These are phyloP conservation scores for Penicillium verrucosum DNA, from an alignment of 2,329 filamentous ascomycete species.

Conservation along the genomic window DNA sequence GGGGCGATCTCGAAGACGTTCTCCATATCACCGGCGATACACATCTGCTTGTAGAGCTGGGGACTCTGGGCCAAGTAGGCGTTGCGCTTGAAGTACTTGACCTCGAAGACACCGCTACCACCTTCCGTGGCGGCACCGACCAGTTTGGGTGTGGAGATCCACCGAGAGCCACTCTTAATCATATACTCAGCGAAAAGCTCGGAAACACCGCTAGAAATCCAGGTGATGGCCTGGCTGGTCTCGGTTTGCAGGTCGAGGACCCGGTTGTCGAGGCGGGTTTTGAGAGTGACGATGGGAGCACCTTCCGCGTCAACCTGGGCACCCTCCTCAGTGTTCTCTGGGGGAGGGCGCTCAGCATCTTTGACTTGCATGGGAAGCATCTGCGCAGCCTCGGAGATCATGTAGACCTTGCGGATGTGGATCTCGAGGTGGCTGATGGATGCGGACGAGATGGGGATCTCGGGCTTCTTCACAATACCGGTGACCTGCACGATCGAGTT, in stretches of 20 bases:
- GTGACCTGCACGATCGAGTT: conserved; percentile 83
- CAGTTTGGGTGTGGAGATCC: conserved; percentile 86
- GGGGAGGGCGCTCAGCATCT: conserved; percentile 50
- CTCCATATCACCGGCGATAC: conserved; percentile 62
- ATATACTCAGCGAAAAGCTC: conserved; percentile 78
- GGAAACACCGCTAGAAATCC: conserved; percentile 63
- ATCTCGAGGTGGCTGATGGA: conserved; percentile 77
- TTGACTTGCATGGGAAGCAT: conserved; percentile 60
- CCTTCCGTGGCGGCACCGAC: conserved; percentile 90
- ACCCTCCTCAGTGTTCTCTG: conserved; percentile 46
- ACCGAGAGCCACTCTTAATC: conserved; percentile 67
- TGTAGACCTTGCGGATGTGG: conserved; percentile 80
- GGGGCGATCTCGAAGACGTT: conserved; percentile 64
- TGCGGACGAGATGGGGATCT: conserved; percentile 84
- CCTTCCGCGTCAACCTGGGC: conserved; percentile 50
- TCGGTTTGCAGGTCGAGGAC: conserved; percentile 89
- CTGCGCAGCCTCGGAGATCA: conserved; percentile 64
- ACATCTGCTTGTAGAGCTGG: conserved; percentile 67
- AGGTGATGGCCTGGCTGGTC: conserved; percentile 84
- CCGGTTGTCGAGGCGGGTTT: conserved; percentile 84
- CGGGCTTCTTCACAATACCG: conserved; percentile 74
- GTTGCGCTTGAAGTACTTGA: conserved; percentile 83
- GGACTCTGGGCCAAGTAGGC: conserved; percentile 67
- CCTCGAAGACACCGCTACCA: conserved; percentile 83
- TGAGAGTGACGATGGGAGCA: conserved; percentile 71